These are phyloP conservation scores for Fistulifera pelliculosa DNA, from an alignment of 108 stramenopile species.

Conservation along the genomic window DNA sequence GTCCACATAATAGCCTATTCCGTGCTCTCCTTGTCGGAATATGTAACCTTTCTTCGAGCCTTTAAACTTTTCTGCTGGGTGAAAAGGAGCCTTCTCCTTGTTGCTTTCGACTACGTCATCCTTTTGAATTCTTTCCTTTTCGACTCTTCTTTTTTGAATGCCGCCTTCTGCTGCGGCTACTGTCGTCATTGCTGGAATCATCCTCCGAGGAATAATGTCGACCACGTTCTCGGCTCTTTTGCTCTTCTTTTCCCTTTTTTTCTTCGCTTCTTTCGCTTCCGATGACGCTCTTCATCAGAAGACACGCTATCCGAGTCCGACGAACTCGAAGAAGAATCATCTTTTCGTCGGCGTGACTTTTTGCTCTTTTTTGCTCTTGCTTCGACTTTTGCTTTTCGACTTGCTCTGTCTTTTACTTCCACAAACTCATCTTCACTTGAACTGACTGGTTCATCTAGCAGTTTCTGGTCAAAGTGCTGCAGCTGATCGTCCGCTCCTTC, in stretches of 20 bases:
- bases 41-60: constrained; percentile 4
- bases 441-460: constrained; percentile 46
- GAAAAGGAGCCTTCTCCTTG: background rate
- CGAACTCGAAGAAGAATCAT: constrained; percentile 4
- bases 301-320: constrained; percentile 18
- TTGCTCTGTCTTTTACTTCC: constrained; percentile 21
- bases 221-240: constrained; percentile 3
- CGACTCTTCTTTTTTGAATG: background rate
- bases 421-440: constrained; percentile 81
- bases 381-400: constrained; percentile 22
- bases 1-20: constrained; percentile 8
- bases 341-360: constrained; percentile 10
- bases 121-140: background rate
- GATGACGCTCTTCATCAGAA: constrained; percentile 11
- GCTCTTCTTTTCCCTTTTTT: constrained; percentile 16
- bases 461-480: constrained; percentile 5
- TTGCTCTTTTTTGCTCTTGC: constrained; percentile 28
- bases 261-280: constrained; percentile 19
- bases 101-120: background rate
- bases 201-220: constrained; percentile 3
- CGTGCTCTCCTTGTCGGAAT: constrained; percentile 2
- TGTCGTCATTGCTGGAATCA: background rate
- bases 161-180: background rate
- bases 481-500: constrained; percentile 3
- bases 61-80: background rate